Percentiles rank a stretch among this genome's conserved stretches.
These are phyloP conservation scores for Diplodia seriata DNA, from an alignment of 2,329 filamentous ascomycete species.

Conservation along the genomic window DNA sequence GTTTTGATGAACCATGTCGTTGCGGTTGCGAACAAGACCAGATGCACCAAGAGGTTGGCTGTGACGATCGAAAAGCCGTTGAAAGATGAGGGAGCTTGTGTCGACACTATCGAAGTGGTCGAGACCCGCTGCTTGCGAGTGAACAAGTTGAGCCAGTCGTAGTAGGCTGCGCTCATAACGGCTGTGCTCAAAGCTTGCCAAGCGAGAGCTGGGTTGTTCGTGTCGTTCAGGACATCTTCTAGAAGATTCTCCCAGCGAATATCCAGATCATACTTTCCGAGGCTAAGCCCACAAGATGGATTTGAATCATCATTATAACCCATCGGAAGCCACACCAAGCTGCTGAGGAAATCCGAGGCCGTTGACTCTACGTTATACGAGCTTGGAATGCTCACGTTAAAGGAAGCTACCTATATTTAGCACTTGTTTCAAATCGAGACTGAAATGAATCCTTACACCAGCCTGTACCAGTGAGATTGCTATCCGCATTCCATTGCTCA, in stretches of 20 bases:
- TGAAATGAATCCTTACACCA: not conserved
- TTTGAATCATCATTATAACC: too few species aligned
- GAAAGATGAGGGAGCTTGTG: not conserved
- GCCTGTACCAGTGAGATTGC: not conserved
- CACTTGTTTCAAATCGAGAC: not conserved
- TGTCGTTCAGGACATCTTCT: not conserved
- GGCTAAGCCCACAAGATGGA: too few species aligned
- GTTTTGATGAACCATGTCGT: not conserved
- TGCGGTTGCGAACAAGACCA: not conserved
- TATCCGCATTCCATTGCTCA: not conserved
- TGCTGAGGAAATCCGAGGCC: not conserved
- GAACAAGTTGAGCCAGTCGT: not conserved
- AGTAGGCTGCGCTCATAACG: not conserved
- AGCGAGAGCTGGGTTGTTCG: not conserved
- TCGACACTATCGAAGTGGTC: not conserved
- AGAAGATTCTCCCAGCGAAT: not conserved
- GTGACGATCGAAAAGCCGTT: not conserved
- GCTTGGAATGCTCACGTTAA: not conserved
- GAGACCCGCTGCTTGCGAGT: not conserved
- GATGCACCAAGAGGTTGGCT: not conserved
- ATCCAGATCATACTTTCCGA: not conserved
- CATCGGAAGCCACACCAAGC: not conserved
- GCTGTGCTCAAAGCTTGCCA: conserved; percentile 1
- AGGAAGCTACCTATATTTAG: not conserved
- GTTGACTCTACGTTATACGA: not conserved